These are phyloP conservation scores for Friedmanniomyces endolithicus DNA, from an alignment of 495 filamentous ascomycete species.

Conservation along the genomic window DNA sequence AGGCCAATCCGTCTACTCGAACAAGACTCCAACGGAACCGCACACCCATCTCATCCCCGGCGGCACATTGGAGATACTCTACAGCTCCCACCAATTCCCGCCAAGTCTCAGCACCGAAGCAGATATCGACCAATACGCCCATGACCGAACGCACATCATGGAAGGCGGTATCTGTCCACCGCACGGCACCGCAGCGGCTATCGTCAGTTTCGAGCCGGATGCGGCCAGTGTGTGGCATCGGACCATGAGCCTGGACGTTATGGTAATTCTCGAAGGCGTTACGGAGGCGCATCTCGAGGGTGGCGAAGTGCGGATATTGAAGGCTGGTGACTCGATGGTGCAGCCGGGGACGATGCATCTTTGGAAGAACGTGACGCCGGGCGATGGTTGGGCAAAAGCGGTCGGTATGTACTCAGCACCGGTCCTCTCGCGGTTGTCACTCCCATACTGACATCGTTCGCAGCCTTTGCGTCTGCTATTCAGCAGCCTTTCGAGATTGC, in stretches of 20 bases:
- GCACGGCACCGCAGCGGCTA: slow-evolving; percentile 1
- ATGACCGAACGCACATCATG: slow-evolving; percentile 7
- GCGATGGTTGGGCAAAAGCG: slow-evolving; percentile 26
- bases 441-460: not conserved
- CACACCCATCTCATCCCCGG: slow-evolving; percentile 1
- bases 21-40: slow-evolving; percentile 2
- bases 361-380: slow-evolving; percentile 45
- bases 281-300: slow-evolving; percentile 52
- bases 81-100: slow-evolving; percentile 3
- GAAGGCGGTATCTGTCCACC: slow-evolving; percentile 1
- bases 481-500: slow-evolving; percentile 5
- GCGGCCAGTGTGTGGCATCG: slow-evolving; percentile 20
- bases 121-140: slow-evolving; percentile 14
- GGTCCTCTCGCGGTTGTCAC: not conserved
- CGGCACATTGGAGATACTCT: slow-evolving; percentile 6
- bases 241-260: slow-evolving; percentile 24
- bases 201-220: slow-evolving; percentile 9
- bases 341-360: slow-evolving; percentile 59
- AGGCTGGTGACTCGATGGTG: slow-evolving; percentile 49
- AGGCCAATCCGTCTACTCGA: slow-evolving; percentile 16
- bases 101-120: not conserved
- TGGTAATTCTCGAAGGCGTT: slow-evolving; percentile 27
- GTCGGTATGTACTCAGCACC: not conserved
- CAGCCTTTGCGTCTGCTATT: slow-evolving; percentile 2
- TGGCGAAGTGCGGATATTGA: slow-evolving; percentile 43